Evolutionary conservation across 1,284 basidiomycete species (phyloP).

Genomic region (Volvariella surrecta): DNA sequence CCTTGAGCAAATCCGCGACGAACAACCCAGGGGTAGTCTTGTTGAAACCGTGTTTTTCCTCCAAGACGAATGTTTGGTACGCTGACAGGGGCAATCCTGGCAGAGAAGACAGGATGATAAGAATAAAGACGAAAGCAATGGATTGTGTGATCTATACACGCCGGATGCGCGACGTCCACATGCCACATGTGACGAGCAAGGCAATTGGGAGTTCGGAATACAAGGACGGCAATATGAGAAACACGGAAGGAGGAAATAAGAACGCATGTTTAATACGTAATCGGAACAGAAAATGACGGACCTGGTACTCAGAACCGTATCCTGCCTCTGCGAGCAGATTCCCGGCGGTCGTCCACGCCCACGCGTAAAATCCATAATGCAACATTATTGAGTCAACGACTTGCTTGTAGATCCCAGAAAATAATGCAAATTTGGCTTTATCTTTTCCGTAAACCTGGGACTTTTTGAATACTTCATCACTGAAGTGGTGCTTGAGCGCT

Average conservation of each 20-base stretch:
- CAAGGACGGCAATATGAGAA: not conserved
- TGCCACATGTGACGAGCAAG: slow-evolving; percentile 6
- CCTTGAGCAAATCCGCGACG: slow-evolving; percentile 74
- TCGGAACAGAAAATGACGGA: slow-evolving; percentile 21
- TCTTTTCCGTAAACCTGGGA: slow-evolving; percentile 88
- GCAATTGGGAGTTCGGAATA: slow-evolving; percentile 1
- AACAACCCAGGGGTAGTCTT: slow-evolving; percentile 79
- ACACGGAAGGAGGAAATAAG: not conserved
- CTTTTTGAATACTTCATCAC: slow-evolving; percentile 71
- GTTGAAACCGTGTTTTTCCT: slow-evolving; percentile 96
- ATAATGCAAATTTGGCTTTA: slow-evolving; percentile 81
- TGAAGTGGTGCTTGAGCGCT: slow-evolving; percentile 68
- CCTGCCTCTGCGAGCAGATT: slow-evolving; percentile 41
- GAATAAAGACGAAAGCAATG: slow-evolving; percentile 65
- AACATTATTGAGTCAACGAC: slow-evolving; percentile 65
- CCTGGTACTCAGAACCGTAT: slow-evolving; percentile 61
- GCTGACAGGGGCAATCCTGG: slow-evolving; percentile 68
- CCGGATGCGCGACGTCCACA: no score
- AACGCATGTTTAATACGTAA: not conserved
- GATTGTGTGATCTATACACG: slow-evolving; percentile 65
- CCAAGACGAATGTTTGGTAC: slow-evolving; percentile 90
- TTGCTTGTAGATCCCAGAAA: slow-evolving; percentile 71
- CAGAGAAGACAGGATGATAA: slow-evolving; percentile 61
- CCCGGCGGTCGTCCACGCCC: slow-evolving; percentile 67
- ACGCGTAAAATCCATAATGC: slow-evolving; percentile 71